Evolutionary conservation across 495 filamentous ascomycete genomes (phyloP), one percentile per base, ranked within the genome.

Genomic region (Amniculicola lignicola): DNA sequence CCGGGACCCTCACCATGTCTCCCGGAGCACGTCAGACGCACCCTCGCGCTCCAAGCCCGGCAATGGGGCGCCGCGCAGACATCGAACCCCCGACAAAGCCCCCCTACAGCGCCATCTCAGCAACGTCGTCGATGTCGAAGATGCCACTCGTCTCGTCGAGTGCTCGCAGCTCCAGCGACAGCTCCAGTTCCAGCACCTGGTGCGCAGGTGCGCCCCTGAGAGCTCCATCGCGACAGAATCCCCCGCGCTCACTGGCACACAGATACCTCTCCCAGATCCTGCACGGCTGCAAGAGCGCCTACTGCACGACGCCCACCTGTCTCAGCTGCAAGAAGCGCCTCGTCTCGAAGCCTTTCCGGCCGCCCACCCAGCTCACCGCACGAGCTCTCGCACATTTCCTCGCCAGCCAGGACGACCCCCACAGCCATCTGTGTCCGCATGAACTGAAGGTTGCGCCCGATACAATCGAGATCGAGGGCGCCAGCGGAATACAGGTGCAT

Each of bases 251-350:
- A 28, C 22, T 25, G 24, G 11, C 9, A 12, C 11, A 7, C 15
- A 95, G 90, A 57, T 94, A 87, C 65, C 86, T 90, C 55, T 74
- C 77, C 16, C 90, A 96, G 71, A 78, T 96, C n/a, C 79, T 89
- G 29, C 79, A 90, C 52, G 90, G 90, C 49, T 96, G 90, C 64
- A 76, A 80, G 41, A 78, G 81, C 42, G 72, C 77, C n/a, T 69
- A 74, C 37, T 96, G 90, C 70, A 77, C 74, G 16, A 93, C 84
- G 1, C 69, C 87, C 12, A 90, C 88, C 27, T 96, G 90, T 72
- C 88, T 89, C 57, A 90, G 82, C 60, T 88, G 79, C 67, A 82
- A 86, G 47, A 85, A 78, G 65, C 77, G 85, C 48, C 68, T 83
- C 16, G 77, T 80, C 11, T 82, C 81, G 55, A 79, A 76, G 4